A percentile compares a stretch with the other conserved stretches of the same genome.
Evolutionary conservation across 345 rosid species (phyloP).

Genomic region (Brassica nigra): DNA sequence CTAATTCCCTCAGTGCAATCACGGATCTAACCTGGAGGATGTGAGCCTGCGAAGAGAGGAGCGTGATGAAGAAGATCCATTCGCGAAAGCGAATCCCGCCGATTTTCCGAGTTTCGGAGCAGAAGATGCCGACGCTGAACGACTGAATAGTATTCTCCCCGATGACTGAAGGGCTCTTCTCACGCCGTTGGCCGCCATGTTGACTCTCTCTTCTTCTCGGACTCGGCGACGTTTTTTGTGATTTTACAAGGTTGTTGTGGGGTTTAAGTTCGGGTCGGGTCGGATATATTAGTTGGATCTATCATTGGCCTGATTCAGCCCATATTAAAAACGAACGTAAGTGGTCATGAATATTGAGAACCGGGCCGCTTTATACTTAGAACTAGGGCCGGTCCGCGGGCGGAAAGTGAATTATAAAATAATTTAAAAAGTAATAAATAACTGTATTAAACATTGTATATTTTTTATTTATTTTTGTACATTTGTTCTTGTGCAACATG

Average conservation of each 20-base stretch:
- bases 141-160: slow-evolving; percentile 51
- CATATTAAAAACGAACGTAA: neutral
- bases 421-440: no score
- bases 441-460: no score
- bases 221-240: neutral
- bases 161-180: slow-evolving; percentile 54
- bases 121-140: slow-evolving; percentile 36
- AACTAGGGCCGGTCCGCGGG: neutral
- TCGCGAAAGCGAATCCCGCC: slow-evolving; percentile 45
- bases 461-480: no score
- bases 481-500: no score
- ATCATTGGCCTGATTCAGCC: slow-evolving; percentile 13
- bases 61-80: slow-evolving; percentile 45
- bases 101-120: slow-evolving; percentile 46
- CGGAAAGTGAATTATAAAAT: no score
- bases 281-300: neutral
- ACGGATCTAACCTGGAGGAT: slow-evolving; percentile 55
- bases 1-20: neutral
- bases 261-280: slow-evolving; percentile 9
- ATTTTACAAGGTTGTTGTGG: neutral
- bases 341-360: neutral
- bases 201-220: neutral
- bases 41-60: slow-evolving; percentile 48
- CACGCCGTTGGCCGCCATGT: neutral
- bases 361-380: neutral